These are phyloP conservation scores for Kentomonas sorsogonicus DNA, from an alignment of 208 protist species.

Conservation along the genomic window DNA sequence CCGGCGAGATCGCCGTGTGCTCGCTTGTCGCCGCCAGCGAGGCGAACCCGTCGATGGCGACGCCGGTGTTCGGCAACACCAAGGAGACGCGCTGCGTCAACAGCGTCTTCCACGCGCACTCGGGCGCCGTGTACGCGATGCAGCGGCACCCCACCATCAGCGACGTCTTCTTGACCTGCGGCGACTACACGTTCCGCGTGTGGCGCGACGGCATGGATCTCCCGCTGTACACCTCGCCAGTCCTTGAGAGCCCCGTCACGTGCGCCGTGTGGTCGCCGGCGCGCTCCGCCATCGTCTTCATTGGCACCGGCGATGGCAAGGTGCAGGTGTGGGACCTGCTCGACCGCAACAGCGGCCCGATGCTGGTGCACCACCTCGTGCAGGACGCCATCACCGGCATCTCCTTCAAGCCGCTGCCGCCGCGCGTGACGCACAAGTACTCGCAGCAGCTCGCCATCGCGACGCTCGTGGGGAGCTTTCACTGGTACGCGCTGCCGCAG, in stretches of 20 bases:
- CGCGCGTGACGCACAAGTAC: conserved; percentile 31
- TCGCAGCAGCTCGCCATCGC: conserved; percentile 85
- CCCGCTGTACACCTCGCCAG: conserved; percentile 76
- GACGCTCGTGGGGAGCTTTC: conserved; percentile 80
- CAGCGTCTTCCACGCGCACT: conserved; percentile 52
- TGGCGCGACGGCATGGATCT: conserved; percentile 67
- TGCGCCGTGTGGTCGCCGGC: conserved; percentile 85
- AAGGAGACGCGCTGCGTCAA: conserved; percentile 66
- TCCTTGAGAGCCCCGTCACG: conserved; percentile 43
- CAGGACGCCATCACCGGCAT: conserved; percentile 88
- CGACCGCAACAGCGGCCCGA: conserved; percentile 81
- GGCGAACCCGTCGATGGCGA: too few relatives aligned
- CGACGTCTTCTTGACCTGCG: conserved; percentile 87
- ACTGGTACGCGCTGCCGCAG: conserved; percentile 79
- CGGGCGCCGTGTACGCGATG: conserved; percentile 68
- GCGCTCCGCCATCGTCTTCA: conserved; percentile 66
- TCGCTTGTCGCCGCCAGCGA: conserved; percentile 45
- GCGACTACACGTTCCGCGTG: conserved; percentile 85
- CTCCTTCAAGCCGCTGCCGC: conserved; percentile 76
- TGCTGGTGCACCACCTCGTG: conserved; percentile 82
- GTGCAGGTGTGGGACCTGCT: conserved; percentile 89
- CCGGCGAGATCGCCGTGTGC: conserved; percentile 73
- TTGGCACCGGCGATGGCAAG: conserved; percentile 79
- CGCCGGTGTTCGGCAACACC: conserved; percentile 51
- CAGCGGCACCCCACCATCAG: conserved; percentile 79